phyloP scores from a whole-genome alignment of 345 rosid genomes.

The Kernera saxatilis region DNA sequence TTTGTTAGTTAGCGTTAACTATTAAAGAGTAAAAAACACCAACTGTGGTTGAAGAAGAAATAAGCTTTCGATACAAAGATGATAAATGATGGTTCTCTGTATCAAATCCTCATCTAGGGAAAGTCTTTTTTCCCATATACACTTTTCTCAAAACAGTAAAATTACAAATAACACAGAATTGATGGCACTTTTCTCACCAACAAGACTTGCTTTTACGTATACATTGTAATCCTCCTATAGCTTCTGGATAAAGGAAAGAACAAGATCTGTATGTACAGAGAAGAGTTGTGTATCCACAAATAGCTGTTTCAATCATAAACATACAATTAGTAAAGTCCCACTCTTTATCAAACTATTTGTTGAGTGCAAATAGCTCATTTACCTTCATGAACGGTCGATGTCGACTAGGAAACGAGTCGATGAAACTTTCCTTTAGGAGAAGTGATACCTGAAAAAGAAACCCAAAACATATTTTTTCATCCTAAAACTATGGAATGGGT shows the following conservation, averaged over 20 bases:
- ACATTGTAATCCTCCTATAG: slow-evolving; percentile 37
- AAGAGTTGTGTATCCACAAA: slow-evolving; percentile 94
- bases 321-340: slow-evolving; percentile 1
- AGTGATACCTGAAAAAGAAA: slow-evolving; percentile 62
- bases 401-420: slow-evolving; percentile 72
- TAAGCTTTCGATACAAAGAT: background rate
- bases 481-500: background rate
- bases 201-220: slow-evolving; percentile 6
- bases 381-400: slow-evolving; percentile 94
- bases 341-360: background rate
- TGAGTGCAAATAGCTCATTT: too few species aligned
- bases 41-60: background rate
- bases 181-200: background rate
- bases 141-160: background rate
- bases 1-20: too few species aligned
- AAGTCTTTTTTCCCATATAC: slow-evolving; percentile 14
- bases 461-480: background rate
- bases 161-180: slow-evolving; percentile 7
- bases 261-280: slow-evolving; percentile 92
- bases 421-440: slow-evolving; percentile 89
- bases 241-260: slow-evolving; percentile 89
- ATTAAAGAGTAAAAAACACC: too few species aligned
- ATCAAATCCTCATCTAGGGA: slow-evolving; percentile 8
- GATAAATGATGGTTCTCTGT: background rate
- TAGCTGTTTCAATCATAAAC: slow-evolving; percentile 38